These are phyloP conservation scores for Phytophthora sojae DNA, from an alignment of 352 stramenopile genomes.

Conservation along the genomic window DNA sequence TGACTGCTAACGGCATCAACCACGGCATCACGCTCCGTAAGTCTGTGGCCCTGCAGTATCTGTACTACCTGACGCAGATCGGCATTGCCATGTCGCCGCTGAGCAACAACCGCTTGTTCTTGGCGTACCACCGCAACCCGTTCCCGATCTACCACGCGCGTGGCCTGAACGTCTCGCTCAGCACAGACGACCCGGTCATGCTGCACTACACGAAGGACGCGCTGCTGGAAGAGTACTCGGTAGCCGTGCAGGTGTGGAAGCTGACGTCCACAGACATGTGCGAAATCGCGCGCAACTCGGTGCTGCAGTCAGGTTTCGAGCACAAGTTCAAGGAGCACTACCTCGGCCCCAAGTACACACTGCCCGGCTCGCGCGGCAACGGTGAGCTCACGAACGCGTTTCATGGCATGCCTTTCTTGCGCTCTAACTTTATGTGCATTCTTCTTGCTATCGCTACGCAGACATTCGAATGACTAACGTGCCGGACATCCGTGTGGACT, in stretches of 20 bases:
- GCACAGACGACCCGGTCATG: slow-evolving; percentile 98
- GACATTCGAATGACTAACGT: slow-evolving; percentile 96
- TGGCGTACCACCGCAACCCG: slow-evolving; percentile 95
- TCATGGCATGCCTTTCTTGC: not conserved
- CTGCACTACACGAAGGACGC: slow-evolving; percentile 99
- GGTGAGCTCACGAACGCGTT: slow-evolving; percentile 43
- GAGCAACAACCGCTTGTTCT: slow-evolving; percentile 96
- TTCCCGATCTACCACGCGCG: slow-evolving; percentile 96
- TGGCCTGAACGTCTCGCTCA: slow-evolving; percentile 98
- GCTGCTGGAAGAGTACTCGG: slow-evolving; percentile 96
- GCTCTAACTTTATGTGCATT: slow-evolving; percentile 20
- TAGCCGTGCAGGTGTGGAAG: slow-evolving; percentile 95
- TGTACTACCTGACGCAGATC: slow-evolving; percentile 99
- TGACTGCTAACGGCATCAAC: slow-evolving; percentile 96
- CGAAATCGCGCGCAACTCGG: slow-evolving; percentile 98
- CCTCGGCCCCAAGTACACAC: slow-evolving; percentile 93
- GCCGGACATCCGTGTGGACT: slow-evolving; percentile 92
- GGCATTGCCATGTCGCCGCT: slow-evolving; percentile 94
- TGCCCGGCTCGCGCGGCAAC: slow-evolving; percentile 77
- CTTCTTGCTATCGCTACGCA: slow-evolving; percentile 24
- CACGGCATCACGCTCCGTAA: slow-evolving; percentile 99
- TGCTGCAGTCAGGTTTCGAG: slow-evolving; percentile 98
- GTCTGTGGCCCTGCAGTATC: slow-evolving; percentile 96
- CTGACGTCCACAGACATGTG: slow-evolving; percentile 97
- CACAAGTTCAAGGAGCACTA: slow-evolving; percentile 98